Evolutionary conservation across 202 grass and related monocot species (phyloP), one percentile per base, ranked within the genome.

Genomic region (Schoenoplectus tabernaemontani): DNA sequence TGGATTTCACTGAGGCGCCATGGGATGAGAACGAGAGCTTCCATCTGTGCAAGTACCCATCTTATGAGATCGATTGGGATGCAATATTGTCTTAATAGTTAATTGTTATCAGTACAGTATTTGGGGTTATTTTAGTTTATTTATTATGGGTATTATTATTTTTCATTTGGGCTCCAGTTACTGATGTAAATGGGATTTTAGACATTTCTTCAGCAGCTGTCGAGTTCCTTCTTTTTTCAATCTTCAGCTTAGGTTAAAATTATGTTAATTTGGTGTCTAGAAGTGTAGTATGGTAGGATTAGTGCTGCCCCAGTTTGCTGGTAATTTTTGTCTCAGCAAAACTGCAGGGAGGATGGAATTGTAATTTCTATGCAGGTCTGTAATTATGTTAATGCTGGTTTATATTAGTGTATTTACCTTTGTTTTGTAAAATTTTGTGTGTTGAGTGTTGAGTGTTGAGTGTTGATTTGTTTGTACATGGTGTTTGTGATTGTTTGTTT

Each of bases 61-160:
- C 96, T 57, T 94, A 80, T 83, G 96, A 99, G 83, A 98, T 99
- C 83, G 96, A 99, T 86, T 99, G 96, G 96, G 96, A 99, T 76
- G 83, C 92, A 34, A 93, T 99, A 82, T 78, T 99, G 42, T 88
- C 96, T 3, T 91, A 79, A 82, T 78, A 67, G 16, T 74, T 69
- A 64, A 37, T 77, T 69, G 13, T 76, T 54, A 53, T 66, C 42
- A 36, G 57, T 73, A 42, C 81, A 75, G 22, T 70, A 28, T 69
- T 69, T 71, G 61, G 44, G 10, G 58, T 87, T 82, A 80, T 81
- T n/a, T 61, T 66, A 16, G 7, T 57, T 77, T 82, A 51, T 58
- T 53, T 44, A 83, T 73, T 82, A 75, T 72, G 30, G 28, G 47
- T n/a, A n/a, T n/a, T n/a, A n/a, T n/a, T n/a, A n/a, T n/a, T 54